A percentile compares a stretch with the other conserved stretches of the same genome.
Conservation (phyloP, 306 rosid genomes). For the Dalbergia cultrata region DNA sequence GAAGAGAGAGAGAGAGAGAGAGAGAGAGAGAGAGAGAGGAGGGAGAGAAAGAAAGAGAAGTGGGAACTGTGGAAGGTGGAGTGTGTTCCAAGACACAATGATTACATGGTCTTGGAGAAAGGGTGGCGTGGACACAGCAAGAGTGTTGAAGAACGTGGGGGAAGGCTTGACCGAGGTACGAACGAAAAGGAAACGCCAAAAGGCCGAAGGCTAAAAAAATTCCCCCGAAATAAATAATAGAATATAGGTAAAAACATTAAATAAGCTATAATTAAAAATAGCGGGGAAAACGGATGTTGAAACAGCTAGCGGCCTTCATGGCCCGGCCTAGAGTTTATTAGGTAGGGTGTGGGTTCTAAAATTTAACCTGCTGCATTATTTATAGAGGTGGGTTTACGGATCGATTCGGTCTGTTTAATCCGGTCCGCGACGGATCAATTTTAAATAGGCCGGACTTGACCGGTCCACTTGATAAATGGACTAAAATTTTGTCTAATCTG, state of each 20-base stretch:
- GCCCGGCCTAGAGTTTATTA: too few species aligned
- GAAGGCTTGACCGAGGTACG: constrained; percentile 69
- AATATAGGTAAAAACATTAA: too few species aligned
- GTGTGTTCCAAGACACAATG: constrained; percentile 99
- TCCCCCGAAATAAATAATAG: constrained; percentile 3
- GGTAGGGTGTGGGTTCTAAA: too few species aligned
- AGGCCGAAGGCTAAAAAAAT: constrained; percentile 13
- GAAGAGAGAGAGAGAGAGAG: constrained; percentile 8
- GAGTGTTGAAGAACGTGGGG: constrained; percentile 88
- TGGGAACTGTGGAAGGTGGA: constrained; percentile 48
- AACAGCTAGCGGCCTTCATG: not conserved
- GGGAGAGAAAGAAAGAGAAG: not conserved
- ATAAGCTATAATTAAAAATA: too few species aligned
- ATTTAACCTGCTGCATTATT: too few species aligned
- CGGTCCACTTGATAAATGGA: too few species aligned
- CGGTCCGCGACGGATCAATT: too few species aligned
- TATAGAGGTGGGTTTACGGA: too few species aligned
- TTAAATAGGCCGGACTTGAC: too few species aligned
- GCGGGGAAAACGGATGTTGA: too few species aligned
- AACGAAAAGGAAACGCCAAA: constrained; percentile 42
- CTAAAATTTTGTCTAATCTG: too few species aligned
- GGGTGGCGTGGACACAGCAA: constrained; percentile 87
- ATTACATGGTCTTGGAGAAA: constrained; percentile 96
- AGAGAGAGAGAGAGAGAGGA: constrained; percentile 39
- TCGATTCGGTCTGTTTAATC: too few species aligned